These are phyloP conservation scores for Colletotrichum higginsianum DNA, from an alignment of 2,329 filamentous ascomycete genomes.

Conservation along the genomic window DNA sequence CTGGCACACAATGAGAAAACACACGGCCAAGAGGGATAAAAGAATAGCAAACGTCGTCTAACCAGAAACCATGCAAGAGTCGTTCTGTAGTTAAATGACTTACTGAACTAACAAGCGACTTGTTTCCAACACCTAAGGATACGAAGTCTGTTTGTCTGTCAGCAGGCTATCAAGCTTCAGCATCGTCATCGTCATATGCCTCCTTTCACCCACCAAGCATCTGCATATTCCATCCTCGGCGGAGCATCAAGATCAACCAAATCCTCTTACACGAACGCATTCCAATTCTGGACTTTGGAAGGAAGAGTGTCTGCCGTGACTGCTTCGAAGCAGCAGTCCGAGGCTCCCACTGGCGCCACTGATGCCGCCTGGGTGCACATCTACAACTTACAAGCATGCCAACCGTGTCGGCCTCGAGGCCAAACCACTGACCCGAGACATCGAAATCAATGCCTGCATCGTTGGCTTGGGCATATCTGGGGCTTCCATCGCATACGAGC, in stretches of 20 bases:
- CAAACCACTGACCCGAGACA: constrained; percentile 56
- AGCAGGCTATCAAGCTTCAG: neutral
- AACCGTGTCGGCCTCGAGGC: constrained; percentile 56
- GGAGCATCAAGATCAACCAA: neutral
- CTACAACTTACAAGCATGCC: constrained; percentile 61
- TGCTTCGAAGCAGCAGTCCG: constrained; percentile 40
- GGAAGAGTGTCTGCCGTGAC: constrained; percentile 3
- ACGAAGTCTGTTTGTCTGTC: constrained; percentile 7
- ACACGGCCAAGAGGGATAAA: neutral
- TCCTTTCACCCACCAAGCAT: neutral
- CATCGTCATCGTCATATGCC: constrained; percentile 2
- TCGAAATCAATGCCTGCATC: constrained; percentile 64
- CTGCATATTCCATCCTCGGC: neutral
- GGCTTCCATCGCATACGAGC: constrained; percentile 66
- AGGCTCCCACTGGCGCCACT: constrained; percentile 63
- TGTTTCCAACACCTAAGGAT: neutral
- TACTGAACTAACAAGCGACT: neutral
- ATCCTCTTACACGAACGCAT: too few relatives aligned
- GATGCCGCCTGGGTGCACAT: constrained; percentile 69
- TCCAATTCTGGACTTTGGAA: too few relatives aligned
- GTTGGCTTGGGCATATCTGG: constrained; percentile 69
- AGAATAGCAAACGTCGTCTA: neutral
- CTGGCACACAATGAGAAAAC: too few relatives aligned
- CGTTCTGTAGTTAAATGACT: neutral
- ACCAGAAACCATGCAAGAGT: neutral